These are phyloP conservation scores for Amphirosellinia nigrospora DNA, from an alignment of 495 filamentous ascomycete genomes.

Conservation along the genomic window DNA sequence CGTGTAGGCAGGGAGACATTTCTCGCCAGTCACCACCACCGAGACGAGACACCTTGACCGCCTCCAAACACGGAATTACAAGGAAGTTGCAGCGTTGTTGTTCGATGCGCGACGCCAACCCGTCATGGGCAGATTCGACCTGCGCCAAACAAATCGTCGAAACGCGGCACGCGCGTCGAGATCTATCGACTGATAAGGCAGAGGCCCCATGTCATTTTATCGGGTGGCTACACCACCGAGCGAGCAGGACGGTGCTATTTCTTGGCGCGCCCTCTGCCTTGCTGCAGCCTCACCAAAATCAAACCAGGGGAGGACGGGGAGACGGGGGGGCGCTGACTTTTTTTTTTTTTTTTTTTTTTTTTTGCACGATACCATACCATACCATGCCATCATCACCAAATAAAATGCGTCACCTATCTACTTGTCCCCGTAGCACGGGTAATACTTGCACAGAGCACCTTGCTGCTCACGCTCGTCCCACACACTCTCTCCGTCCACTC, in stretches of 20 bases:
- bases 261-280: conserved; percentile 6
- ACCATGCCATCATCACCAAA: conserved; percentile 1
- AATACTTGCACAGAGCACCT: background rate
- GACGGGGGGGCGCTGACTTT: background rate
- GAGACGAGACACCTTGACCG: conserved; percentile 16
- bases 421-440: background rate
- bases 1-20: background rate
- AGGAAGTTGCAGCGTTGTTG: background rate
- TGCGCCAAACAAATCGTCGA: conserved; percentile 21
- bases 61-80: conserved; percentile 19
- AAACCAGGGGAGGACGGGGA: no score
- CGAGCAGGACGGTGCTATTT: background rate
- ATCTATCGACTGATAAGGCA: conserved; percentile 18
- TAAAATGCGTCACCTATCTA: background rate
- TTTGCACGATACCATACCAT: background rate
- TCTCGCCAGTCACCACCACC: conserved; percentile 6
- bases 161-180: conserved; percentile 16
- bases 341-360: no score
- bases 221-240: background rate
- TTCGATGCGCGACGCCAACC: background rate
- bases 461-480: conserved; percentile 2
- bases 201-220: background rate
- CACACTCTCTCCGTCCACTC: conserved; percentile 11
- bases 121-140: background rate
- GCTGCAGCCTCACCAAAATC: background rate